Percentiles rank a stretch among this genome's conserved stretches.
Conservation (phyloP, 2,329 filamentous ascomycete genomes). For the Trichoderma arundinaceum region DNA sequence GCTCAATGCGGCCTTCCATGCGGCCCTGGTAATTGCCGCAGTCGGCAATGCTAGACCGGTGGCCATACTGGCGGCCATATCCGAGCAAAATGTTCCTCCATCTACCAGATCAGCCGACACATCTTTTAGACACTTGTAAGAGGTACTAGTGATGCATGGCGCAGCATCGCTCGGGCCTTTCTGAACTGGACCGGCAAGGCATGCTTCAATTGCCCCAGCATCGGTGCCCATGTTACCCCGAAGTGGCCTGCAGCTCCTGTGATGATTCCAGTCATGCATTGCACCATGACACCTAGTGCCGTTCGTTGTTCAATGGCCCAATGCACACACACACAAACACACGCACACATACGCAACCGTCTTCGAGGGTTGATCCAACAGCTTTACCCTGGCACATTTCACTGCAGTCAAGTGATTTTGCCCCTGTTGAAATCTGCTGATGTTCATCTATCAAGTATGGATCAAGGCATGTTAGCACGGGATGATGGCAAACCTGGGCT, state of each 20-base stretch:
- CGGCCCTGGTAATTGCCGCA: conserved; percentile 30
- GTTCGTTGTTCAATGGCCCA: conserved; percentile 11
- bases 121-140: neutral
- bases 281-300: conserved; percentile 2
- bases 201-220: conserved; percentile 9
- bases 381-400: conserved; percentile 39
- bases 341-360: no score
- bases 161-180: conserved; percentile 19
- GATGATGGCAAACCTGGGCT: neutral
- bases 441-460: neutral
- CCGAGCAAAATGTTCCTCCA: conserved; percentile 11
- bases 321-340: conserved; percentile 2
- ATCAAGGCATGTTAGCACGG: neutral
- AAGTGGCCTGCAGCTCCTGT: neutral
- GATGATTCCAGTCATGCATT: conserved; percentile 3
- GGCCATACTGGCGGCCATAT: neutral
- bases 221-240: conserved; percentile 1
- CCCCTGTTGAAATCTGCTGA: neutral
- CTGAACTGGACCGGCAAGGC: conserved; percentile 4
- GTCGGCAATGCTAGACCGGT: conserved; percentile 23
- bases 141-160: conserved; percentile 22
- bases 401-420: conserved; percentile 42
- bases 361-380: conserved; percentile 30
- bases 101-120: conserved; percentile 16
- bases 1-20: conserved; percentile 33